A percentile compares a stretch with the other conserved stretches of the same genome.
These are phyloP conservation scores for Simplicillium aogashimaense DNA, from an alignment of 2,329 filamentous ascomycete genomes.

Conservation along the genomic window DNA sequence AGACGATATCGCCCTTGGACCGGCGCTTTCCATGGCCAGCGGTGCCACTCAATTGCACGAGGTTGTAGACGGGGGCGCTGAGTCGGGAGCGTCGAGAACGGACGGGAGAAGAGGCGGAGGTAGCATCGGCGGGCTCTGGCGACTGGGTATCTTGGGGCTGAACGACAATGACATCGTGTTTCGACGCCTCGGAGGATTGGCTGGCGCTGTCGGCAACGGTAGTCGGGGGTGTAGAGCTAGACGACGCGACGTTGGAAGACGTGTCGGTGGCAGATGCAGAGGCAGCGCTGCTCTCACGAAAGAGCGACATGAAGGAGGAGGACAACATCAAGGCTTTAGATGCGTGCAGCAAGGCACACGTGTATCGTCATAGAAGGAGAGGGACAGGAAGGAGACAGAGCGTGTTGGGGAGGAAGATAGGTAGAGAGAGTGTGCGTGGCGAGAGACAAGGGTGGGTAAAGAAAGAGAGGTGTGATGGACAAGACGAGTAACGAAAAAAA, in stretches of 20 bases:
- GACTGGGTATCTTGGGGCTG: conserved; percentile 14
- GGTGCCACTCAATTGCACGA: conserved; percentile 52
- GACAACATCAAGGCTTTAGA: conserved; percentile 2
- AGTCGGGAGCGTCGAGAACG: conserved; percentile 45
- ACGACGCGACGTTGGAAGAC: conserved; percentile 43
- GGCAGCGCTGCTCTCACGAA: conserved; percentile 19
- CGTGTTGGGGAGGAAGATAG: background rate
- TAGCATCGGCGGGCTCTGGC: conserved; percentile 13
- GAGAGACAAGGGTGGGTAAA: background rate
- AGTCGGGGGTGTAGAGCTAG: conserved; percentile 55
- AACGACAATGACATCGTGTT: conserved; percentile 26
- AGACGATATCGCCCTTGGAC: conserved; percentile 38
- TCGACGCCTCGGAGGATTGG: conserved; percentile 35
- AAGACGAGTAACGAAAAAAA: background rate
- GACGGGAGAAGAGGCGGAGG: conserved; percentile 18
- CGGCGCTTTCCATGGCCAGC: conserved; percentile 48
- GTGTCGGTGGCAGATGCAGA: conserved; percentile 22
- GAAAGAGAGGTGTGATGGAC: background rate
- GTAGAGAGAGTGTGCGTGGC: no score
- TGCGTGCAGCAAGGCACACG: background rate
- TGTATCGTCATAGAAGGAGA: background rate
- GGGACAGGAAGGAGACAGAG: background rate
- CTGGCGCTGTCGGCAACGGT: conserved; percentile 54
- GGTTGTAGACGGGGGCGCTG: conserved; percentile 56
- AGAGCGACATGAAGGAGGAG: conserved; percentile 20